Evolutionary conservation across 441 rosid species (phyloP), one percentile per base, ranked within the genome.

Genomic region (Euphorbia corollata): DNA sequence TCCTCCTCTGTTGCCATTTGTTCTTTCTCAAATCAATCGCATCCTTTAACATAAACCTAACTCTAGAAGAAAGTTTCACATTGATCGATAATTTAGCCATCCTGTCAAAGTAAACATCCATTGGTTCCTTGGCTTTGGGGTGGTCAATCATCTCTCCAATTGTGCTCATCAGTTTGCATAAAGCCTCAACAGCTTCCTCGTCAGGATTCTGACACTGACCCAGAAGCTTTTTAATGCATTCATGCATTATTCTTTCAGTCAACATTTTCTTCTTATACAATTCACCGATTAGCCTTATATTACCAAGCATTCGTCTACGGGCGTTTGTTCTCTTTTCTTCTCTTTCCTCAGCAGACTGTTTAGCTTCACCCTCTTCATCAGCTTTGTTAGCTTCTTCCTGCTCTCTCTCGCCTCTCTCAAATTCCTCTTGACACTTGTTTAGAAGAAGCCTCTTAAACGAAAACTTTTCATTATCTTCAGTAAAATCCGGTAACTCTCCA

Each of bases 1-100:
- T 95, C 80, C 96, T 84, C 79, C 99, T 85, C 71, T 95, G 96
- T 77, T 90, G 97, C 98, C 99, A 90, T 70, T 86, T 95, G 75
- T 89, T 90, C 83, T 73, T 90, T 77, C 99, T 86, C 72, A 88
- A 74, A 76, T 88, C 97, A 67, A 92, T 90, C 15, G 84, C 74
- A 83, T 95, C 96, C 75, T 85, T 88, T 80, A 95, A 76, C 98
- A 95, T 85, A 75, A 95, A 90, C 83, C 98, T 85, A 59, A 88
- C 90, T 75, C 97, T 85, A 10, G 92, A 87, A 30, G 98, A 86
- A 34, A 88, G 73, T 70, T 83, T 84, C 85, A 75, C 80, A 76
- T 88, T 87, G 77, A 74, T 73, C 16, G 99, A 94, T 57, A 94
- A 80, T 72, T 62, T 71, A 16, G 55, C 63, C 92, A 91, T 89